Evolutionary conservation across 2,329 filamentous ascomycete genomes (phyloP), one percentile per base, ranked within the genome.

Genomic region (Ophiocordyceps robertsii): DNA sequence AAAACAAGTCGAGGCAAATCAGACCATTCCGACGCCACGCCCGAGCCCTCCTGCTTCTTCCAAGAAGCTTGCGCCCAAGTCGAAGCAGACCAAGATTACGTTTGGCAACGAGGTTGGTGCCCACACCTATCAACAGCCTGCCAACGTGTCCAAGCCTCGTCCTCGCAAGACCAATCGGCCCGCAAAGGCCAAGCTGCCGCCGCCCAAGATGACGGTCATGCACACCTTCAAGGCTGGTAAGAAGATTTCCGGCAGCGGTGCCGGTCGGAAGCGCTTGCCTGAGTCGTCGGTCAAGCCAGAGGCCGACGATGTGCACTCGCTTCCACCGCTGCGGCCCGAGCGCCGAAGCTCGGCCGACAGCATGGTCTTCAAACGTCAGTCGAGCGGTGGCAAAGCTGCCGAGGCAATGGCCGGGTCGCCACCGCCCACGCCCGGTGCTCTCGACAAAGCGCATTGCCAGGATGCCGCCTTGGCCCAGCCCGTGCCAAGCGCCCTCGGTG

Each of bases 21-120:
- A 69, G 47, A 66, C 68, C 39, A 77, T 81, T 31, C 71, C 69
- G 3, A 81, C 76, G 2, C 76, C 76, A 7, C 67, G 61, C 39
- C 67, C 75, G 17, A 80, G 73, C 52, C 76, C 76, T 50, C 50
- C 44, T 11, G 60, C 67, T 21, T 61, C 61, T 14, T 64, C 66
- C 30, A 59, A 53, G 45, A 70, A 66, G 56, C 58, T 54, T 42
- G 53, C 48, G 13, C 45, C 49, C 16, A 71, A 66, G 50, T 47
- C 64, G 38, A 77, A 70, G 53, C 76, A 80, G 52, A 67, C 64
- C 48, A 70, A 64, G 47, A 64, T 80, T 29, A 49, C 56, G 1
- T 75, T 77, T 46, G 55, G 44, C n/a, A 49, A 52, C 24, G 41
- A 47, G 32, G 27, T 47, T 7, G 42, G 40, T n/a, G 43, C 41